A percentile compares a stretch with the other conserved stretches of the same genome.
These are phyloP conservation scores for Escovopsis sp. DNA, from an alignment of 2,329 filamentous ascomycete species.

Conservation along the genomic window DNA sequence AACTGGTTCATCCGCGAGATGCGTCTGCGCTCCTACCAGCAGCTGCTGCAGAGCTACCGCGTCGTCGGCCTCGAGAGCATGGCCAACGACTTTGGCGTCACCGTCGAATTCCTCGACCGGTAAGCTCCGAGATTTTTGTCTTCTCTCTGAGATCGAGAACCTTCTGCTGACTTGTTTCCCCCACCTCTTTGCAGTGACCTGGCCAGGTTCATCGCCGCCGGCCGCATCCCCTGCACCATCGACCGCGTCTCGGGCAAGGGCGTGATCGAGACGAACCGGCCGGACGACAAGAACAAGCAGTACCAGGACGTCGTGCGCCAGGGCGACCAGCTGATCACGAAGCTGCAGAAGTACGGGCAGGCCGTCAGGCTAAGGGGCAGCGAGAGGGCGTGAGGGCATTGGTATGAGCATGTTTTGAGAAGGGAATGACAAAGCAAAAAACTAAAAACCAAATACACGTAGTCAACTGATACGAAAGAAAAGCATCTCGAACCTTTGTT, in stretches of 20 bases:
- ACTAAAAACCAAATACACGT: not conserved
- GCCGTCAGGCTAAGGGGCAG: constrained; percentile 87
- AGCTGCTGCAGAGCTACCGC: constrained; percentile 91
- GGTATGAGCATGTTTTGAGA: constrained; percentile 4
- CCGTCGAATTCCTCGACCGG: constrained; percentile 91
- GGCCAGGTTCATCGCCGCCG: constrained; percentile 89
- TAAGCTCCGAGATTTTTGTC: constrained; percentile 28
- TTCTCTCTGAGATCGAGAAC: not conserved
- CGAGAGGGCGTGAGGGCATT: constrained; percentile 59
- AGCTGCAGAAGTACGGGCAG: constrained; percentile 98
- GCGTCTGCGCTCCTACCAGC: constrained; percentile 89
- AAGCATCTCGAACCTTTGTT: too few species aligned
- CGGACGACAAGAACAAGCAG: constrained; percentile 99
- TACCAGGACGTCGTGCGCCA: constrained; percentile 97
- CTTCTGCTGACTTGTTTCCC: too few species aligned
- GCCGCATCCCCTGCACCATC: constrained; percentile 91
- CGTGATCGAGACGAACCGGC: constrained; percentile 94
- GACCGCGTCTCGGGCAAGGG: constrained; percentile 93
- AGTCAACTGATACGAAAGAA: not conserved
- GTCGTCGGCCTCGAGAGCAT: constrained; percentile 95
- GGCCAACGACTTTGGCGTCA: constrained; percentile 93
- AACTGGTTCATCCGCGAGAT: constrained; percentile 98
- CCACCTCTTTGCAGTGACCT: constrained; percentile 50
- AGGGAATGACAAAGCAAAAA: not conserved
- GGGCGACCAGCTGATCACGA: constrained; percentile 94